Conservation (phyloP, 2,329 filamentous ascomycete species). For the Exserohilum turcica region DNA sequence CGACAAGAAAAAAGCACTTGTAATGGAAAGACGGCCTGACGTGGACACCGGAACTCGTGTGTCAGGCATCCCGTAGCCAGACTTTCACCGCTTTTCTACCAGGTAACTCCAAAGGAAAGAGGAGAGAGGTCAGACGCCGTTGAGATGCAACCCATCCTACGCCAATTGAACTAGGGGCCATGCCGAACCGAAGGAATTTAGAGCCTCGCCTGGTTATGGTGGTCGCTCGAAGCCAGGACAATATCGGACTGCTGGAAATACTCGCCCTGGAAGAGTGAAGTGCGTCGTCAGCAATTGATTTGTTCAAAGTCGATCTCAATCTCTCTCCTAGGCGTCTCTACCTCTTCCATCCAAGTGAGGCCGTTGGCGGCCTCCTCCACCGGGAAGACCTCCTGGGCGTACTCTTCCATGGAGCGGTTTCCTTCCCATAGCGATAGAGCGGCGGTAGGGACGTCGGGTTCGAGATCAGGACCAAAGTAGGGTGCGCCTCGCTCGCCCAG, state of each 20-base stretch:
- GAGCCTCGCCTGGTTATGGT: conserved; percentile 43
- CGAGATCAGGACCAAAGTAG: conserved; percentile 66
- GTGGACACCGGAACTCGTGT: conserved; percentile 11
- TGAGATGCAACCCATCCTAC: conserved; percentile 16
- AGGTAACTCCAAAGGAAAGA: conserved; percentile 21
- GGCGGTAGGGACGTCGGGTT: conserved; percentile 68
- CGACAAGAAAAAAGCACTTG: conserved; percentile 1
- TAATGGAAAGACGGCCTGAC: conserved; percentile 9
- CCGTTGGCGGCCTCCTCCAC: conserved; percentile 95
- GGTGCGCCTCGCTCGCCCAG: conserved; percentile 65
- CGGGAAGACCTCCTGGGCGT: conserved; percentile 90
- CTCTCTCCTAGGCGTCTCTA: conserved; percentile 46
- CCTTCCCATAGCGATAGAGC: conserved; percentile 89
- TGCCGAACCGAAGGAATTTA: conserved; percentile 29
- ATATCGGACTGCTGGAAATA: conserved; percentile 31
- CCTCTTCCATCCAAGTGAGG: conserved; percentile 82
- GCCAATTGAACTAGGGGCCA: conserved; percentile 20
- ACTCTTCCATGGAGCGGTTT: conserved; percentile 88
- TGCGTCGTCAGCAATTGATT: conserved; percentile 46
- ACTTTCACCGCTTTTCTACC: conserved; percentile 27
- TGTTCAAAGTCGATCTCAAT: conserved; percentile 44
- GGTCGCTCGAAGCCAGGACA: conserved; percentile 38
- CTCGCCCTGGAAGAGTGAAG: conserved; percentile 37
- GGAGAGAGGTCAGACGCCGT: conserved; percentile 11
- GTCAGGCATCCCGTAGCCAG: conserved; percentile 16